Evolutionary conservation across 768 basidiomycete species (phyloP).

Genomic region (Lactifluus echinatus): DNA sequence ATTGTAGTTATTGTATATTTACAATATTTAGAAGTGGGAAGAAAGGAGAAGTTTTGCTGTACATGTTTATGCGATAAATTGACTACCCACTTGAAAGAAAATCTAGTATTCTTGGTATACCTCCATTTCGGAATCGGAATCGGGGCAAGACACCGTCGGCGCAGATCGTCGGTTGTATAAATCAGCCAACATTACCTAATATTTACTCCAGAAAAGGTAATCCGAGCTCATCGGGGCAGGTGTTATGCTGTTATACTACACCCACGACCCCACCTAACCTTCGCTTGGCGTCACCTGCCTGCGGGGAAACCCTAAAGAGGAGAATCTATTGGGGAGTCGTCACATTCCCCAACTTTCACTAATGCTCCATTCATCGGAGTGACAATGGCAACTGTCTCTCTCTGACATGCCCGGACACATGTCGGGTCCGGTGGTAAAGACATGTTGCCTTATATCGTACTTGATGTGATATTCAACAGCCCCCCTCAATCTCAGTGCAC

Average conservation of each 20-base stretch:
- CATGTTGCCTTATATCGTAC: not conserved
- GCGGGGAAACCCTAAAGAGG: not conserved
- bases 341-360: not conserved
- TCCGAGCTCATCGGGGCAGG: constrained; percentile 15
- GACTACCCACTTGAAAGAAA: too few species aligned
- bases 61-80: not conserved
- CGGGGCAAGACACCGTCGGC: constrained; percentile 4
- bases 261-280: not conserved
- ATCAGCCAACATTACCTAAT: not conserved
- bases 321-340: not conserved
- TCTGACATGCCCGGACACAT: constrained; percentile 1
- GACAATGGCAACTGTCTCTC: not conserved
- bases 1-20: constrained; percentile 23
- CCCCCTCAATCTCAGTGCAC: not conserved
- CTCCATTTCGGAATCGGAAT: too few species aligned
- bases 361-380: not conserved
- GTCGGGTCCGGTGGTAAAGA: not conserved
- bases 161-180: too few species aligned
- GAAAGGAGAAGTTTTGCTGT: constrained; percentile 9
- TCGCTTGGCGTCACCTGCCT: constrained; percentile 1
- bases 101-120: not conserved
- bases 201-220: not conserved
- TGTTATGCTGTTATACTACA: not conserved
- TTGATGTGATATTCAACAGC: not conserved
- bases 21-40: constrained; percentile 13